Base-by-base conservation (phyloP, 1,284 basidiomycete species). In the Schizophyllum amplum region DNA sequence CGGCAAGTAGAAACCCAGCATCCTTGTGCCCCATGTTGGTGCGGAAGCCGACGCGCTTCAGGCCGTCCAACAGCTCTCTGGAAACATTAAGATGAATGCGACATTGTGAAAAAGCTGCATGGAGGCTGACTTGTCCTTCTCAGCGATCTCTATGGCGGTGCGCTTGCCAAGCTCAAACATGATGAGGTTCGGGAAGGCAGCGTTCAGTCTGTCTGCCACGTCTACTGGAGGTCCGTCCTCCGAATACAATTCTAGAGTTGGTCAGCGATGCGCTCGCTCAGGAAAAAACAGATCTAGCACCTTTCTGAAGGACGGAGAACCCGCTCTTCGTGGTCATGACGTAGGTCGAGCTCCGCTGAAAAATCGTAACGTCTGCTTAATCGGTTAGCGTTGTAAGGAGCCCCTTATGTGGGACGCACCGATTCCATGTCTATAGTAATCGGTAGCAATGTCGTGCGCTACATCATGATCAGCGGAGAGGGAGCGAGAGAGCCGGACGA, bases 11-110 rank as follows among this genome's bases (percentile, higher is more conserved):
- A 42, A 73, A 64, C 0, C 86, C 85, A 0, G 77, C 69, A 22
- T 73, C 80, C 25, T 85, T 77, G 5, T 74, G 72, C 9, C 86
- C 86, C 2, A 71, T 63, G 61, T 79, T 81, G 13, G 76, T 66
- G 57, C 75, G 77, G 74, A 89, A 90, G 1, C 87, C 86, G 4
- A 76, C 77, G 57, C 73, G 75, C 55, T 73, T 68, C 42, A 90
- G 72, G 1, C 79, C 81, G 0, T 83, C 77, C 3, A 86, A 69
- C 1, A 83, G 65, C 24, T 82, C 77, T 62, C 79, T 83, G 24
- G 50, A 20, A 21, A 53, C 51, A 23, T 61, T 23, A 57, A 3
- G 53, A 17, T 22, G 6, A n/a, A 27, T 20, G 15, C 7, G 24
- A 23, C 5, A 48, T 46, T 3, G 13, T 22, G 20, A 21, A 17